These are phyloP conservation scores for Aspergillus sp. DNA, from an alignment of 2,329 filamentous ascomycete species.

Conservation along the genomic window DNA sequence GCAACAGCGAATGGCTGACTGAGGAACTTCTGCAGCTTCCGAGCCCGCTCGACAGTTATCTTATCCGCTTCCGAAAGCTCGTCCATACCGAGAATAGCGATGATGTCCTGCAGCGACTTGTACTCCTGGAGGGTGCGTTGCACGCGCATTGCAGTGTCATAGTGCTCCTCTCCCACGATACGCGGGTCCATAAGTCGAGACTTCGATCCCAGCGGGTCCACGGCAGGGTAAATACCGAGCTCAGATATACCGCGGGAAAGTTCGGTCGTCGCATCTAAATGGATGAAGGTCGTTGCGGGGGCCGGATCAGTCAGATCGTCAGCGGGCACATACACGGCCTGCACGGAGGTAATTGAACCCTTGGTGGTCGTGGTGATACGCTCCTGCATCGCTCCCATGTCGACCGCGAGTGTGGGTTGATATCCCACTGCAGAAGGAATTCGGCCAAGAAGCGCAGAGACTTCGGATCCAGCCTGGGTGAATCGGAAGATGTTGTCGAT, in stretches of 20 bases:
- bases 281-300: conserved; percentile 98
- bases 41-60: conserved; percentile 99
- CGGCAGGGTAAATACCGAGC: conserved; percentile 99
- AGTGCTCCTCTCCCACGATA: conserved; percentile 97
- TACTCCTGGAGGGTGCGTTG: conserved; percentile 99
- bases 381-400: conserved; percentile 99
- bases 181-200: conserved; percentile 99
- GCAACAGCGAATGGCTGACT: conserved; percentile 95
- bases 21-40: conserved; percentile 99
- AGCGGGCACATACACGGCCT: conserved; percentile 99
- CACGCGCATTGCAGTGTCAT: conserved; percentile 87
- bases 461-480: conserved; percentile 99
- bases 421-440: conserved; percentile 99
- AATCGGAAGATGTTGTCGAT: conserved; percentile 99
- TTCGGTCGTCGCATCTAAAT: conserved; percentile 99
- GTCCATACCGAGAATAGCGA: conserved; percentile 99
- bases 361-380: conserved; percentile 99
- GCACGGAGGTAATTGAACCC: conserved; percentile 99
- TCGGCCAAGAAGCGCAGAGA: conserved; percentile 98
- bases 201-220: conserved; percentile 99
- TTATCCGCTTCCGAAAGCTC: conserved; percentile 99
- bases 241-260: conserved; percentile 99
- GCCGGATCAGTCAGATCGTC: conserved; percentile 99
- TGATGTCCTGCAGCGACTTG: conserved; percentile 99
- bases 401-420: conserved; percentile 95